Evolutionary conservation across 768 basidiomycete genomes (phyloP).

Genomic region (Termitomyces sp.): DNA sequence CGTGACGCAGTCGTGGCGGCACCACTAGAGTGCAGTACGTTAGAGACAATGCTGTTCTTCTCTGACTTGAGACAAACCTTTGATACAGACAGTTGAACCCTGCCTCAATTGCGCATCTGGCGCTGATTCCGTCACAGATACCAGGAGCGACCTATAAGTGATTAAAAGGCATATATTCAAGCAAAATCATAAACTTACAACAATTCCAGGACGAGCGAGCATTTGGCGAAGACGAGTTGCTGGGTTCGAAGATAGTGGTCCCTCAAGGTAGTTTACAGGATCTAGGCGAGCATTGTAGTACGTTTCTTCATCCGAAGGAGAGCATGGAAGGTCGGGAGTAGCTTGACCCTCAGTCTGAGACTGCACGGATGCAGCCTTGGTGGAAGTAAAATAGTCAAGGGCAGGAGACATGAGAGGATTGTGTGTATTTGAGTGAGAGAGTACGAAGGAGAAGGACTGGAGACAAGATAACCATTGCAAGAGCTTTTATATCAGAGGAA

Average conservation of each 20-base stretch:
- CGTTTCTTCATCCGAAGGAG: conserved; percentile 10
- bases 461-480: background rate
- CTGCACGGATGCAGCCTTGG: conserved; percentile 4
- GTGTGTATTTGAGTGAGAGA: background rate
- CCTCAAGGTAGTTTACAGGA: conserved; percentile 63
- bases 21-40: conserved; percentile 35
- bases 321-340: background rate
- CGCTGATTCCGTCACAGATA: conserved; percentile 77
- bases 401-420: conserved; percentile 16
- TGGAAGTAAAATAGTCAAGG: conserved; percentile 18
- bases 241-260: conserved; percentile 63
- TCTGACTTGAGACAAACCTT: conserved; percentile 33
- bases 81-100: conserved; percentile 78
- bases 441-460: background rate
- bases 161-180: background rate
- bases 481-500: background rate
- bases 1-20: conserved; percentile 79
- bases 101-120: conserved; percentile 74
- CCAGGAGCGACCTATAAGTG: conserved; percentile 63
- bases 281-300: conserved; percentile 71
- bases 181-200: conserved; percentile 40
- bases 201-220: conserved; percentile 68
- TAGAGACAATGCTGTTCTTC: background rate
- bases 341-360: conserved; percentile 1
- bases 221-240: conserved; percentile 69